Evolutionary conservation across 805 yeast species (phyloP).

Genomic region (Candida pini): DNA sequence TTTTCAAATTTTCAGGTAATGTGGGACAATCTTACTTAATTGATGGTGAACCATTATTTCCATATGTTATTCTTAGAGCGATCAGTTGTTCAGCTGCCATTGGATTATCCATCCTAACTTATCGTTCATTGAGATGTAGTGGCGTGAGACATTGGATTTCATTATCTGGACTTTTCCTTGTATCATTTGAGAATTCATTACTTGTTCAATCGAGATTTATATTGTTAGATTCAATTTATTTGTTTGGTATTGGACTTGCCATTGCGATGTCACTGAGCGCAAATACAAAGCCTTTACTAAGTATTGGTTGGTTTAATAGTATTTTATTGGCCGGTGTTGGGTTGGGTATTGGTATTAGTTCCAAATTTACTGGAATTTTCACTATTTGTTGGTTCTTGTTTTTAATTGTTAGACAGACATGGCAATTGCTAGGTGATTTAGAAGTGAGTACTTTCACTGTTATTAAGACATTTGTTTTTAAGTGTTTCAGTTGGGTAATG

Average conservation of each 20-base stretch:
- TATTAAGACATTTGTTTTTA: conserved; percentile 34
- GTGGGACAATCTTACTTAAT: conserved; percentile 36
- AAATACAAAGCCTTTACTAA: too few species aligned
- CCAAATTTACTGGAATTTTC: conserved; percentile 67
- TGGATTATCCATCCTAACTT: conserved; percentile 45
- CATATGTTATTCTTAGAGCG: conserved; percentile 51
- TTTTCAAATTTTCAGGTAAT: neutral
- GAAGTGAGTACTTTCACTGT: conserved; percentile 34
- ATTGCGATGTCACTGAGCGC: conserved; percentile 30
- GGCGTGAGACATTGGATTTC: conserved; percentile 50
- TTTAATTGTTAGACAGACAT: conserved; percentile 42
- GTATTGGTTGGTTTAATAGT: too few species aligned
- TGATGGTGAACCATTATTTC: conserved; percentile 24
- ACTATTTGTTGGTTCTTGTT: conserved; percentile 59
- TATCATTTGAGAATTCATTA: conserved; percentile 60
- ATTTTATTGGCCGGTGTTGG: conserved; percentile 42
- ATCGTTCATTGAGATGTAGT: conserved; percentile 46
- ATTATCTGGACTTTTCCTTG: conserved; percentile 42
- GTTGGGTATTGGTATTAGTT: conserved; percentile 52
- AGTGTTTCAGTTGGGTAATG: conserved; percentile 38
- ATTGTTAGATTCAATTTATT: conserved; percentile 38
- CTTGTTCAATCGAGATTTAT: conserved; percentile 56
- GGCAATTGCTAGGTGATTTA: conserved; percentile 70
- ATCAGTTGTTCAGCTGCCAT: conserved; percentile 54
- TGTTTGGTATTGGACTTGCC: conserved; percentile 42